phyloP scores from a whole-genome alignment of 495 filamentous ascomycete genomes.

The Trichoderma virens region DNA sequence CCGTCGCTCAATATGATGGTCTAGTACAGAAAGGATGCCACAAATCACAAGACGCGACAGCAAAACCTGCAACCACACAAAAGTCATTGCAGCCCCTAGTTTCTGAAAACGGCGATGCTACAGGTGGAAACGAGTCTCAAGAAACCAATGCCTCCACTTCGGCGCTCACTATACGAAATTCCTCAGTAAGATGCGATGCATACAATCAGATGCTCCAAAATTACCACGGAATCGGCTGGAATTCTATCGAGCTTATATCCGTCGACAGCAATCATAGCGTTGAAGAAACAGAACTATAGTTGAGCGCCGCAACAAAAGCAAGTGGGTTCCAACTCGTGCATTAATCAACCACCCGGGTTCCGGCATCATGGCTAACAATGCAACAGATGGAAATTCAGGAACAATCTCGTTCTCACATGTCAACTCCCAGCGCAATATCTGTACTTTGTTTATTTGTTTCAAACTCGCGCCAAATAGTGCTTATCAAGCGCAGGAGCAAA shows the following conservation, averaged over 20 bases:
- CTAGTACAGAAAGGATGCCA: neutral
- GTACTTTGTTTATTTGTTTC: no score
- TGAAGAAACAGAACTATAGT: constrained; percentile 43
- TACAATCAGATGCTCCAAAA: constrained; percentile 22
- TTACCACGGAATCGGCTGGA: constrained; percentile 27
- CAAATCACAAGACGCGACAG: neutral
- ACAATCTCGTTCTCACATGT: no score
- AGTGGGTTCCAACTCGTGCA: neutral
- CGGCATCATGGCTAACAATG: no score
- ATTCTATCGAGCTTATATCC: constrained; percentile 37
- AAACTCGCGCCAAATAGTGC: no score
- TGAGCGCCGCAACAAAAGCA: neutral
- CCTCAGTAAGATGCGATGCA: constrained; percentile 19
- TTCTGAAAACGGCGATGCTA: neutral
- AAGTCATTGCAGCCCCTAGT: neutral
- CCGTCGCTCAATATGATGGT: neutral
- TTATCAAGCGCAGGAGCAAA: no score
- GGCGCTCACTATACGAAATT: neutral
- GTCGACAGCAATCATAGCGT: constrained; percentile 39
- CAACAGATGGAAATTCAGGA: no score
- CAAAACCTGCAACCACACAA: neutral
- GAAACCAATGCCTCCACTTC: neutral
- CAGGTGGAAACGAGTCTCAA: neutral
- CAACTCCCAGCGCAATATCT: no score
- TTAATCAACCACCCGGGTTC: neutral